These are phyloP conservation scores for Vitis labrusca DNA, from an alignment of 164 flowering plant species.

Conservation along the genomic window DNA sequence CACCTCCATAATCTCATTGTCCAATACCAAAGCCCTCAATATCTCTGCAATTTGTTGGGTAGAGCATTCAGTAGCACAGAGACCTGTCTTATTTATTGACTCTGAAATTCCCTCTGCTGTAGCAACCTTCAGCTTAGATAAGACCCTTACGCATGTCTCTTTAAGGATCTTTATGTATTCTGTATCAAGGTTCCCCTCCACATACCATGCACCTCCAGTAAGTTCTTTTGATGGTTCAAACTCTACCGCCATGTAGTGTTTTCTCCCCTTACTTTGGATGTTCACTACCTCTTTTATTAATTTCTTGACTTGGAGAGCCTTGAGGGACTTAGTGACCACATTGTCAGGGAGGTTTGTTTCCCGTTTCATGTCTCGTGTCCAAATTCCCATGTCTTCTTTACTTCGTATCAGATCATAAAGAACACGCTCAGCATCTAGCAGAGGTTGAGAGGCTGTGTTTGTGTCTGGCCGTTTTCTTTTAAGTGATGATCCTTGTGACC, in stretches of 20 bases:
- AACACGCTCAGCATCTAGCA: constrained; percentile 16
- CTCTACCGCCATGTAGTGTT: constrained; percentile 60
- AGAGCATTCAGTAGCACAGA: constrained; percentile 23
- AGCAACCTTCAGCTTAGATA: constrained; percentile 41
- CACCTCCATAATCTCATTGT: constrained; percentile 49
- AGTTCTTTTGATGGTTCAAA: constrained; percentile 72
- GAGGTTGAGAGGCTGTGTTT: not conserved
- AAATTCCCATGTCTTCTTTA: constrained; percentile 49
- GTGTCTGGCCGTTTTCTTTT: constrained; percentile 36
- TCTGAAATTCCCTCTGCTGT: constrained; percentile 48
- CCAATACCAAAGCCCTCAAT: constrained; percentile 59
- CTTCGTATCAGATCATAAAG: constrained; percentile 25
- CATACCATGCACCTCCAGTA: constrained; percentile 81
- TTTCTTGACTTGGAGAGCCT: constrained; percentile 35
- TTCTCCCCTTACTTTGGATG: constrained; percentile 46
- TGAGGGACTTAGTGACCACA: constrained; percentile 43
- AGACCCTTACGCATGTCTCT: constrained; percentile 23
- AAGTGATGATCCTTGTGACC: constrained; percentile 12
- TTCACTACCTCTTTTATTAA: constrained; percentile 62
- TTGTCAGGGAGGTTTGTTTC: constrained; percentile 29
- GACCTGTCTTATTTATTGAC: constrained; percentile 14
- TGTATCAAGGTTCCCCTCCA: constrained; percentile 53
- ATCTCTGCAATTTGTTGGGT: constrained; percentile 50
- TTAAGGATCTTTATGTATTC: constrained; percentile 39
- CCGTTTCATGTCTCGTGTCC: constrained; percentile 37